Percentiles rank a stretch among this genome's conserved stretches.
Evolutionary conservation across 2,329 filamentous ascomycete genomes (phyloP).

Genomic region (Harringtonia lauricola): DNA sequence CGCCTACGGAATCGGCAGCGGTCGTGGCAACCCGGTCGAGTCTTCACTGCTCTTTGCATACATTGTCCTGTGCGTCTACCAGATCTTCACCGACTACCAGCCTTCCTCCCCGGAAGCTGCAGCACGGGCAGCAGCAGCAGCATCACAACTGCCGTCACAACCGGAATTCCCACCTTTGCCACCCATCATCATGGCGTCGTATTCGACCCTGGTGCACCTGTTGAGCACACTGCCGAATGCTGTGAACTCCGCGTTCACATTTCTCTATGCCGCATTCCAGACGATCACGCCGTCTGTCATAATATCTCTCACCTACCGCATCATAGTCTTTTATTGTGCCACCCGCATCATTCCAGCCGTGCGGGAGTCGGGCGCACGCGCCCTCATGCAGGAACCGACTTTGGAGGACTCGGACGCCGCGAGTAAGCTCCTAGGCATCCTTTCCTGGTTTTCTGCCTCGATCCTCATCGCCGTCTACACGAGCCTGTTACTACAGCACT

Average conservation of each 20-base stretch:
- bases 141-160: conserved; percentile 21
- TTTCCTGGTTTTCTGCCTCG: conserved; percentile 90
- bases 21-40: conserved; percentile 88
- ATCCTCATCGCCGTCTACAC: conserved; percentile 96
- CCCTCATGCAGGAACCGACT: conserved; percentile 72
- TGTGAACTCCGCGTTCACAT: conserved; percentile 71
- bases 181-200: conserved; percentile 96
- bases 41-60: conserved; percentile 94
- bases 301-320: conserved; percentile 85
- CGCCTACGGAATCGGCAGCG: conserved; percentile 87
- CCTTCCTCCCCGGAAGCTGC: conserved; percentile 48
- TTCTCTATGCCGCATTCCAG: conserved; percentile 84
- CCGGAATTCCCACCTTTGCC: conserved; percentile 94
- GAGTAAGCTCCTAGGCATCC: conserved; percentile 65
- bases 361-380: conserved; percentile 72
- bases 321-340: conserved; percentile 90
- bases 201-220: conserved; percentile 79
- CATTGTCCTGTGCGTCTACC: conserved; percentile 95
- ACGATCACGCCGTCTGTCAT: conserved; percentile 94
- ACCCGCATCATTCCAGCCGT: conserved; percentile 94
- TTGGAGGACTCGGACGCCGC: conserved; percentile 79
- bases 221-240: conserved; percentile 74
- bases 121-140: conserved; percentile 40
- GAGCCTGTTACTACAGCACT: conserved; percentile 89
- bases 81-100: conserved; percentile 97